These are phyloP conservation scores for Globisporangium paroecandrum DNA, from an alignment of 352 stramenopile genomes.

Conservation along the genomic window DNA sequence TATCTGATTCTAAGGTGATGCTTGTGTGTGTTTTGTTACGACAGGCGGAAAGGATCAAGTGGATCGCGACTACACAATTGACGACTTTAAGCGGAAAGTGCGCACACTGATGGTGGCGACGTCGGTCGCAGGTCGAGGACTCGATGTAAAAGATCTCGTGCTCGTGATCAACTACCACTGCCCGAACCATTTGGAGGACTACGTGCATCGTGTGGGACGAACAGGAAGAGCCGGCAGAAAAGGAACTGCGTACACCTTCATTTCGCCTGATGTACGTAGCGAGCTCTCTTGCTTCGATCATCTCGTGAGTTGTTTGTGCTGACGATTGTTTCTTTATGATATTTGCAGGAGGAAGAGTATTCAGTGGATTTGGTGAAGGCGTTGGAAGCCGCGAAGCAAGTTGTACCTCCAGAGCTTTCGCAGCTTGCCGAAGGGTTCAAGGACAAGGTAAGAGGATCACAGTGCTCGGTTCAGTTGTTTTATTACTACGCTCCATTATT, in stretches of 20 bases:
- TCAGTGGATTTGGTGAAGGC: slow-evolving; percentile 97
- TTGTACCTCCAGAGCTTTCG: slow-evolving; percentile 81
- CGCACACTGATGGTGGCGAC: slow-evolving; percentile 93
- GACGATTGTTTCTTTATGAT: slow-evolving; percentile 1
- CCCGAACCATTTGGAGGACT: slow-evolving; percentile 99
- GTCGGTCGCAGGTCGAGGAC: slow-evolving; percentile 94
- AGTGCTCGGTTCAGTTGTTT: too few relatives aligned
- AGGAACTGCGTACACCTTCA: slow-evolving; percentile 99
- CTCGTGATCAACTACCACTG: slow-evolving; percentile 99
- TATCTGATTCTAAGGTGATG: not conserved
- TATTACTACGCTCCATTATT: not conserved
- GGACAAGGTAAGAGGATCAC: slow-evolving; percentile 69
- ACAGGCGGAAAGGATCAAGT: slow-evolving; percentile 98
- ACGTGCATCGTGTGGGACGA: slow-evolving; percentile 98
- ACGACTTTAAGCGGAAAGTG: slow-evolving; percentile 98
- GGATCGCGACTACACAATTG: slow-evolving; percentile 98
- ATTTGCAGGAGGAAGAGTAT: slow-evolving; percentile 93
- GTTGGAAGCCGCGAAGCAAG: slow-evolving; percentile 87
- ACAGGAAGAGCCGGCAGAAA: slow-evolving; percentile 95
- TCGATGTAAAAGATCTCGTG: slow-evolving; percentile 97
- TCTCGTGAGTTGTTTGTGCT: slow-evolving; percentile 10
- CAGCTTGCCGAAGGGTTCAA: slow-evolving; percentile 94
- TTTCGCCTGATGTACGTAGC: slow-evolving; percentile 90
- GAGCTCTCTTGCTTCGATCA: not conserved
- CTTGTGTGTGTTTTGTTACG: slow-evolving; percentile 14